phyloP scores from a whole-genome alignment of 495 filamentous ascomycete species.

The Hypomontagnella monticulosa region DNA sequence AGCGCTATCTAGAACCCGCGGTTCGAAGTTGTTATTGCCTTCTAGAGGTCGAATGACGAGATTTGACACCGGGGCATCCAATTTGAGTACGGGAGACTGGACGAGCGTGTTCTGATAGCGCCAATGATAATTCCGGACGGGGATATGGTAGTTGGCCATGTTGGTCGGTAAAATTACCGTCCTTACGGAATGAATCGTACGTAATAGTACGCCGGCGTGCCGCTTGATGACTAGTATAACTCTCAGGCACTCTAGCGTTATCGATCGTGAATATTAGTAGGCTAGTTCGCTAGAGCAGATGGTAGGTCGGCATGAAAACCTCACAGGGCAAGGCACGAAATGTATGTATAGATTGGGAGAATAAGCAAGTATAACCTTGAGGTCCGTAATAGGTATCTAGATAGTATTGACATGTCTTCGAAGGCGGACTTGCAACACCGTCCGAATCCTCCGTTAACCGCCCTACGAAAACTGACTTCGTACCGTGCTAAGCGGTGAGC shows the following conservation, averaged over 20 bases:
- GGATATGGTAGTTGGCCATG: constrained; percentile 30
- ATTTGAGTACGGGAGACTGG: constrained; percentile 22
- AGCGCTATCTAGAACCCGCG: constrained; percentile 15
- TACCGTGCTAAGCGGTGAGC: constrained; percentile 5
- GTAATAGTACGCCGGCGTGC: no score
- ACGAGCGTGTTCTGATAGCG: constrained; percentile 31
- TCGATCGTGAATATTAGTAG: no score
- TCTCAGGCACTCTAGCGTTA: no score
- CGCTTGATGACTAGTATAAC: no score
- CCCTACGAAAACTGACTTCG: background rate
- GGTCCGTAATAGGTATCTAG: background rate
- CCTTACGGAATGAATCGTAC: no score
- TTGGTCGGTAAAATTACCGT: no score
- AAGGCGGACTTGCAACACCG: constrained; percentile 2
- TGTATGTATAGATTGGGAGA: background rate
- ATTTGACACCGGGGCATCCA: background rate
- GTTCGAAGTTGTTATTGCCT: constrained; percentile 33
- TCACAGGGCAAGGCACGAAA: no score
- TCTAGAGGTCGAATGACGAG: constrained; percentile 27
- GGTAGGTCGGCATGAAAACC: no score
- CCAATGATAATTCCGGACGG: constrained; percentile 36
- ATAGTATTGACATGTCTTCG: background rate
- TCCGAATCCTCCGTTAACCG: background rate
- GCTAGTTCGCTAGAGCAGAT: no score
- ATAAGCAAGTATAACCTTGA: constrained; percentile 16